Percentiles rank a stretch among this genome's conserved stretches.
phyloP scores from a whole-genome alignment of 2,329 filamentous ascomycete genomes.

The Monilinia fructigena region DNA sequence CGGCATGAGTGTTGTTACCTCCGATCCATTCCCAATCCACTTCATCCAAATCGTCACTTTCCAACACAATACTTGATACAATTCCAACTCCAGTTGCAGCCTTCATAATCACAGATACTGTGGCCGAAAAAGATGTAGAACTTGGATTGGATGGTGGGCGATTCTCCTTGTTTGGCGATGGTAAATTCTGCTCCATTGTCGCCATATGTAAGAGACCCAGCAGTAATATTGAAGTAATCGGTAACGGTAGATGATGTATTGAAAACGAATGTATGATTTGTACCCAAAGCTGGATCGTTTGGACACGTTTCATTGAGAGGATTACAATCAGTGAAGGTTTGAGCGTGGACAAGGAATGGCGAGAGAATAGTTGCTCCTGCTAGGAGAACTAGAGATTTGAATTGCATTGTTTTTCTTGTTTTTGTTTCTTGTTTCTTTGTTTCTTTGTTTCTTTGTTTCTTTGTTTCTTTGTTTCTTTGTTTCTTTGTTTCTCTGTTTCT shows the following conservation, averaged over 20 bases:
- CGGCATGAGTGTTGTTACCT: constrained; percentile 58
- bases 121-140: constrained; percentile 87
- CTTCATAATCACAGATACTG: constrained; percentile 74
- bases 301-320: constrained; percentile 71
- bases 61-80: constrained; percentile 77
- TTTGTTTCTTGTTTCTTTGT: too few species aligned
- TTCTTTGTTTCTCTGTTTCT: neutral
- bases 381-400: constrained; percentile 28
- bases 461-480: neutral
- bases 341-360: constrained; percentile 56
- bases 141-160: constrained; percentile 73
- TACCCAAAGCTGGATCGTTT: constrained; percentile 67
- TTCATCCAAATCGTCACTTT: constrained; percentile 83
- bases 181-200: constrained; percentile 68
- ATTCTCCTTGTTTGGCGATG: constrained; percentile 67
- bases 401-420: constrained; percentile 29
- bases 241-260: constrained; percentile 53
- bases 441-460: too few species aligned
- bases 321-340: constrained; percentile 76
- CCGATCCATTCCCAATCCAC: constrained; percentile 86
- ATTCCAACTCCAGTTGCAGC: constrained; percentile 73
- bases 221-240: constrained; percentile 67
- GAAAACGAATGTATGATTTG: constrained; percentile 61
- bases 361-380: constrained; percentile 27
- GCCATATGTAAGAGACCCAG: constrained; percentile 62